phyloP scores from a whole-genome alignment of 177 flowering plant genomes.

The Tripterygium wilfordii region DNA sequence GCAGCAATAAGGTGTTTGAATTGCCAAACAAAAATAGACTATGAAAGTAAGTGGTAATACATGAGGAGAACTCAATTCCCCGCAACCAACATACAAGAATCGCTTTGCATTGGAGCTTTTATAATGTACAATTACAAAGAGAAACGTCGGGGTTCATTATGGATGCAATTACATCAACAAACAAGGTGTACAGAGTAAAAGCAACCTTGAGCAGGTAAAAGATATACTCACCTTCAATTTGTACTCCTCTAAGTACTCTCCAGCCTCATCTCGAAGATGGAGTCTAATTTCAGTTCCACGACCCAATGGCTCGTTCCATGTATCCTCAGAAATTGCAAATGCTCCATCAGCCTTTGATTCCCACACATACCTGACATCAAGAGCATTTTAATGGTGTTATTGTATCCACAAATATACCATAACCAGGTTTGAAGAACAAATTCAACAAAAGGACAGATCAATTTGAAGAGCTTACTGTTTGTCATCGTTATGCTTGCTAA shows the following conservation, averaged over 20 bases:
- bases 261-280: slow-evolving; percentile 91
- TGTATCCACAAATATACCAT: not conserved
- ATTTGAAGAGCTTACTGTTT: slow-evolving; percentile 61
- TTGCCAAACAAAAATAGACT: no score
- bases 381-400: no score
- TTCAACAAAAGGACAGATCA: not conserved
- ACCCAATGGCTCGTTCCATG: slow-evolving; percentile 92
- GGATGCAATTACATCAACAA: no score
- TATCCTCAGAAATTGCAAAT: slow-evolving; percentile 90
- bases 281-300: slow-evolving; percentile 96
- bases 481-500: slow-evolving; percentile 96
- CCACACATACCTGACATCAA: slow-evolving; percentile 88
- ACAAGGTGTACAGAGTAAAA: no score
- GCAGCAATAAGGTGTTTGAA: no score
- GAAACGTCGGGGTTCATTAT: no score
- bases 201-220: no score
- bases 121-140: no score
- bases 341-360: slow-evolving; percentile 99
- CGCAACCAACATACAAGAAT: no score
- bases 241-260: slow-evolving; percentile 83
- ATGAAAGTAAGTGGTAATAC: no score
- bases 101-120: no score
- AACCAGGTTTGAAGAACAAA: not conserved
- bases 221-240: slow-evolving; percentile 68
- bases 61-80: no score